Evolutionary conservation across 768 basidiomycete species (phyloP), one percentile per base, ranked within the genome.

Genomic region (Hygrophoropsis aurantiaca): DNA sequence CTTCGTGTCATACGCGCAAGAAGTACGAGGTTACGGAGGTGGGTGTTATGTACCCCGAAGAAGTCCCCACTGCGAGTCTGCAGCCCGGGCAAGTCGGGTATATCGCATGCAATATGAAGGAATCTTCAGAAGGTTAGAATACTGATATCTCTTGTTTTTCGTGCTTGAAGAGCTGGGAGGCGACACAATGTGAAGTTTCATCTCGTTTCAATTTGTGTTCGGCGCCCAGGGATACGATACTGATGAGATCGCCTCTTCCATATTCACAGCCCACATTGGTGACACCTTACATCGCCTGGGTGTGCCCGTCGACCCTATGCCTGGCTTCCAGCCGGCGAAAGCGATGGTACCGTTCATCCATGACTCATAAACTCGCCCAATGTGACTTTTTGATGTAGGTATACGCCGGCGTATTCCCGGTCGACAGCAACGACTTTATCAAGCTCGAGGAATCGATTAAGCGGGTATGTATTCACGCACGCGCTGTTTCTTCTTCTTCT

Each of bases 91-190:
- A 93, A 67, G 91, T 93, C 15, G 90, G 91, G 13, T 94, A 82
- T 58, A 78, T 91, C 47, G 88, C 92, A 1, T 98, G 95, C 66
- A 95, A 94, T 61, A 98, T 99, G 95, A 99, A 97, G 65, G 88
- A 97, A 56, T 89, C 90, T 9, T 82, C 88, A 11, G 93, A 98
- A 74, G 94, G 94, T 93, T 46, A 35, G 60, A 42, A 11, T n/a
- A n/a, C n/a, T n/a, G n/a, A n/a, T n/a, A n/a, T n/a, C n/a, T n/a
- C n/a, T n/a, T n/a, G n/a, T n/a, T 11, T 7, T n/a, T n/a, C n/a
- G n/a, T n/a, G n/a, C n/a, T n/a, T n/a, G n/a, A n/a, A n/a, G n/a
- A n/a, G n/a, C n/a, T n/a, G n/a, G n/a, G n/a, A n/a, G n/a, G n/a
- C n/a, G n/a, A n/a, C n/a, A n/a, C n/a, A n/a, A n/a, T n/a, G n/a